Evolutionary conservation across 495 filamentous ascomycete genomes (phyloP).

Genomic region (Podospora pseudoanserina): DNA sequence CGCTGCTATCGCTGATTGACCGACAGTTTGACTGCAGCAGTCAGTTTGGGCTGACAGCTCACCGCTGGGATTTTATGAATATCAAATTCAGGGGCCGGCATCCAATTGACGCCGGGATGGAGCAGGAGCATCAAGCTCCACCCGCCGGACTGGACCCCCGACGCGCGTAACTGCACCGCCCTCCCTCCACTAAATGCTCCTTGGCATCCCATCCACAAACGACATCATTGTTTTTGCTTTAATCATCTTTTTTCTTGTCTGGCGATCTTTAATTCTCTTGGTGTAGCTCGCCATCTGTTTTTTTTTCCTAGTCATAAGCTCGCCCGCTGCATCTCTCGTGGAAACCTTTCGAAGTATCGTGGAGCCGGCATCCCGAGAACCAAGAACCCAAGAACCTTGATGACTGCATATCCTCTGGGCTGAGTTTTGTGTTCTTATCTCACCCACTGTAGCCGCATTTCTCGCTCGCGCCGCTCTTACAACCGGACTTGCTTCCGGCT

Average conservation of each 20-base stretch:
- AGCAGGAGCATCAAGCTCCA: slow-evolving; percentile 15
- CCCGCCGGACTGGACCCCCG: slow-evolving; percentile 8
- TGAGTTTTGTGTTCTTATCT: no score
- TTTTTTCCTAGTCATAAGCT: slow-evolving; percentile 1
- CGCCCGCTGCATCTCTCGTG: background rate
- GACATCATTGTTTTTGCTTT: slow-evolving; percentile 4
- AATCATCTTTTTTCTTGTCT: slow-evolving; percentile 3
- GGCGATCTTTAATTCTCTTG: slow-evolving; percentile 9
- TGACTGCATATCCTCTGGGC: background rate
- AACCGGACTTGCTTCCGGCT: background rate
- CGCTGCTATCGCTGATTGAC: background rate
- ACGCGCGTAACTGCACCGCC: slow-evolving; percentile 8
- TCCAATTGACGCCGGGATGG: slow-evolving; percentile 12
- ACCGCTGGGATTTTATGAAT: background rate
- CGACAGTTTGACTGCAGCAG: background rate
- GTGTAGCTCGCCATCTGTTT: slow-evolving; percentile 9
- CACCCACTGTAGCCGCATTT: no score
- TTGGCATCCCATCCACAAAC: slow-evolving; percentile 4
- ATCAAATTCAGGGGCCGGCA: slow-evolving; percentile 11
- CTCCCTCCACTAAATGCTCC: background rate
- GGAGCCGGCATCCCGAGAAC: background rate
- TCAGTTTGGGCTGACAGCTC: background rate
- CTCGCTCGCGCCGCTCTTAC: no score
- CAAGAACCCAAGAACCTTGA: background rate
- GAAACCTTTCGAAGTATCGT: background rate